Base-by-base conservation (phyloP, 257 asterid genomes). In the Solanum sparsipilum region DNA sequence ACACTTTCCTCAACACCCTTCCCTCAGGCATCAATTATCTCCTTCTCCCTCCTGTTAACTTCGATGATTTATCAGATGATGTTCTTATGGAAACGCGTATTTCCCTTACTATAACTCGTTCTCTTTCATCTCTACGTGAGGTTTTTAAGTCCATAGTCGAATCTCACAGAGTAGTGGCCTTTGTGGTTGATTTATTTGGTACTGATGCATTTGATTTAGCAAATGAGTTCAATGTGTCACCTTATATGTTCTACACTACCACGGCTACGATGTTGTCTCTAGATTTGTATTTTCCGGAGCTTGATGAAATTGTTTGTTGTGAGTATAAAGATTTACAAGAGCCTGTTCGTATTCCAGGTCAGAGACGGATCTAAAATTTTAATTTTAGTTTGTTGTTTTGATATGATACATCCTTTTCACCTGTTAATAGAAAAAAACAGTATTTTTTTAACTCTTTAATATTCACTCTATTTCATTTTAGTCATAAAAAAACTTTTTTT, bases 11-110 rank as follows among this genome's bases (percentile, higher is more conserved):
- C 20, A 88, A 91, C 52, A 20, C 92, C 75, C 95, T 93, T 76
- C 94, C 98, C 12, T 3, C 88, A 10, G 86, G 89, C 75, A 70
- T 93, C 21, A 60, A 71, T 63, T 85, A 90, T 88, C 6, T 90
- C 48, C 90, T 92, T 85, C 95, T 94, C 35, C 96, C 98, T n/a
- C 90, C 95, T 0, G 90, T 90, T 41, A 88, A n/a, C 81, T 85
- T 96, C 36, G 88, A 89, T 70, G 97, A 93, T 79, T 67, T 95
- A 3, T 81, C 94, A 1, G 11, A 85, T 5, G 94, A 89, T 29
- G 92, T 84, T 71, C 89, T 73, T 38, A 88, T 91, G 29, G 97
- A 96, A 78, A 84, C 34, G 5, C 60, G 60, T 32, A 84, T 84
- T 9, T 84, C 25, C 58, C 87, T 36, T 27, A 34, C 25, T 9